phyloP scores from a whole-genome alignment of 2,329 filamentous ascomycete species.

The Emydomyces testavorans region DNA sequence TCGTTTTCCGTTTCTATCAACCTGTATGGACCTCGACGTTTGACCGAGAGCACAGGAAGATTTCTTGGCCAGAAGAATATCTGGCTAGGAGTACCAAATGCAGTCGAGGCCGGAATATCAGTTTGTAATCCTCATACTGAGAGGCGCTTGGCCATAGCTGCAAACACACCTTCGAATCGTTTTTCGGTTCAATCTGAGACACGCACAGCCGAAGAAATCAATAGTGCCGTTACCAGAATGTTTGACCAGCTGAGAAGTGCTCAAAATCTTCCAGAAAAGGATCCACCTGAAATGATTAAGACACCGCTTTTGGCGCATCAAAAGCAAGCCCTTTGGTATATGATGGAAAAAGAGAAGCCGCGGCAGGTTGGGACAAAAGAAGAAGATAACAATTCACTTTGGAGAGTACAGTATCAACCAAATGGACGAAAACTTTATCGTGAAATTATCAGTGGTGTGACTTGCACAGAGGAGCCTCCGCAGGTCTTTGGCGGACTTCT shows the following conservation, averaged over 20 bases:
- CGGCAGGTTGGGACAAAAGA: slow-evolving; percentile 48
- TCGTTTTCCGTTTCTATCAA: slow-evolving; percentile 58
- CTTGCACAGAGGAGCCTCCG: slow-evolving; percentile 48
- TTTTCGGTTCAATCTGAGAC: slow-evolving; percentile 29
- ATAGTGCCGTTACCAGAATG: slow-evolving; percentile 70
- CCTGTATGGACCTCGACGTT: slow-evolving; percentile 63
- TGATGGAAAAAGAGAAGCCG: slow-evolving; percentile 64
- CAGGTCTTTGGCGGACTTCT: slow-evolving; percentile 63
- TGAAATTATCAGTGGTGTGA: slow-evolving; percentile 74
- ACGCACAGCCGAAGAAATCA: slow-evolving; percentile 74
- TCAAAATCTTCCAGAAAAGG: slow-evolving; percentile 63
- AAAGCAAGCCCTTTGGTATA: slow-evolving; percentile 79
- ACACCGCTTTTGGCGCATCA: slow-evolving; percentile 72
- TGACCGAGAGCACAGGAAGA: slow-evolving; percentile 53
- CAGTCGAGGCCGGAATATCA: slow-evolving; percentile 55
- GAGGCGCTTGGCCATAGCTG: slow-evolving; percentile 30
- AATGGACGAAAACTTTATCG: slow-evolving; percentile 55
- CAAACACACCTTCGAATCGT: slow-evolving; percentile 20
- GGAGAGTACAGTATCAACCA: slow-evolving; percentile 51
- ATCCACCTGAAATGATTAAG: slow-evolving; percentile 50
- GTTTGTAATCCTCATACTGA: slow-evolving; percentile 65
- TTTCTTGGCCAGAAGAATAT: slow-evolving; percentile 56
- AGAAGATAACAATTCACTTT: slow-evolving; percentile 59
- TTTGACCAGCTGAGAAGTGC: slow-evolving; percentile 72
- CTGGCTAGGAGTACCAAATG: slow-evolving; percentile 54